Conservation (phyloP, 2,329 filamentous ascomycete genomes). For the Didymella sp. region DNA sequence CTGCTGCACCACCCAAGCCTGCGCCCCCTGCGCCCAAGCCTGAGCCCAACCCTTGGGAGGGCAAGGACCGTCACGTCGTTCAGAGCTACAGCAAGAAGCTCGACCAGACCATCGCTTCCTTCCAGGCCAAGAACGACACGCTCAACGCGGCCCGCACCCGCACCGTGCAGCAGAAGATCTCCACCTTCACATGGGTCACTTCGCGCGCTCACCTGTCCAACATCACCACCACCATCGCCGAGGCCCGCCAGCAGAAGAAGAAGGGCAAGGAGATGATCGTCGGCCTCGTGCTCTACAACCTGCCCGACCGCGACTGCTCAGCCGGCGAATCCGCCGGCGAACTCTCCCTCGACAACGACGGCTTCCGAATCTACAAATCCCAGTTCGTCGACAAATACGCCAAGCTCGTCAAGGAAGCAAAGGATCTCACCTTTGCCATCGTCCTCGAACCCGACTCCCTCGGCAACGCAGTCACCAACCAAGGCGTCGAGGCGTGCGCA, state of each 20-base stretch:
- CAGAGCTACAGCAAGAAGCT: conserved; percentile 36
- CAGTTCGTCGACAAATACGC: conserved; percentile 40
- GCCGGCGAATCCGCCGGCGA: conserved; percentile 81
- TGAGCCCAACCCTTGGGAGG: conserved; percentile 31
- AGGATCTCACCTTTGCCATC: conserved; percentile 39
- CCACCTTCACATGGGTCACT: conserved; percentile 39
- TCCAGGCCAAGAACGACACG: conserved; percentile 31
- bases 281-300: conserved; percentile 77
- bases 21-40: conserved; percentile 23
- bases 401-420: conserved; percentile 31
- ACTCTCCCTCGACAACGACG: conserved; percentile 69
- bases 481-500: conserved; percentile 31
- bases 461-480: conserved; percentile 41
- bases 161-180: conserved; percentile 36
- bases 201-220: conserved; percentile 28
- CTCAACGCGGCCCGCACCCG: conserved; percentile 38
- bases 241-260: conserved; percentile 33
- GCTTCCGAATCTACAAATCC: conserved; percentile 36
- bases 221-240: conserved; percentile 31
- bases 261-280: conserved; percentile 31
- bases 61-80: conserved; percentile 35
- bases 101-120: conserved; percentile 35
- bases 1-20: conserved; percentile 28
- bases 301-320: conserved; percentile 90
- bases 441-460: conserved; percentile 40